These are phyloP conservation scores for Pseudovirgaria hyperparasitica DNA, from an alignment of 2,329 filamentous ascomycete genomes.

Conservation along the genomic window DNA sequence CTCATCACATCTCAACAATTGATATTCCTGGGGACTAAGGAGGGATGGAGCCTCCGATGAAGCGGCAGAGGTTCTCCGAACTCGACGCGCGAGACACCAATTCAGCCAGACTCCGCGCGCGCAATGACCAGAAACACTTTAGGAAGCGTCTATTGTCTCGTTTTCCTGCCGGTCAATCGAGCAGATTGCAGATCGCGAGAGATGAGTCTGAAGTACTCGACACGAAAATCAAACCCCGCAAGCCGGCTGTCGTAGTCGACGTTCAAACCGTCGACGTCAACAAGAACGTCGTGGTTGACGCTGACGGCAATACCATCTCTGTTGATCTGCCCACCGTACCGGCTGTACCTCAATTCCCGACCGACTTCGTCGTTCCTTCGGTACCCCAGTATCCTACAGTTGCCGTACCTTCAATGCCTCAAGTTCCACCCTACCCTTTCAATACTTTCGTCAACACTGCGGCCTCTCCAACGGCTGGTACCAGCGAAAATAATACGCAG, in stretches of 20 bases:
- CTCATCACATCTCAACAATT: too few species aligned
- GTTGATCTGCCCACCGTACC: slow-evolving; percentile 14
- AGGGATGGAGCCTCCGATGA: too few species aligned
- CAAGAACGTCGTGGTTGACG: slow-evolving; percentile 14
- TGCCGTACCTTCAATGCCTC: slow-evolving; percentile 15
- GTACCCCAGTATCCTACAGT: slow-evolving; percentile 3
- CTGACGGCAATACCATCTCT: slow-evolving; percentile 10
- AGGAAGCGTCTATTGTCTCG: not conserved
- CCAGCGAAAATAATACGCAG: slow-evolving; percentile 1
- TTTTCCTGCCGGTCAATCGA: not conserved
- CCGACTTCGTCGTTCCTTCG: slow-evolving; percentile 10
- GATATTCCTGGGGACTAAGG: too few species aligned
- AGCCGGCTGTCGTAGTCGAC: slow-evolving; percentile 17
- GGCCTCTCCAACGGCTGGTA: slow-evolving; percentile 2
- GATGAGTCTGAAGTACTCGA: not conserved
- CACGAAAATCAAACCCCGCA: not conserved
- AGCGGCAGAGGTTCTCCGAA: too few species aligned
- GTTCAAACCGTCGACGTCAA: slow-evolving; percentile 16
- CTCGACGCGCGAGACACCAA: too few species aligned
- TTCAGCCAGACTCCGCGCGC: too few species aligned
- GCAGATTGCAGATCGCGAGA: not conserved
- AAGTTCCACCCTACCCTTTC: slow-evolving; percentile 21
- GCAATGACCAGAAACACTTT: not conserved
- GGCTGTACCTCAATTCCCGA: slow-evolving; percentile 22
- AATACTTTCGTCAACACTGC: too few species aligned